These are phyloP conservation scores for Trichosporon inkin DNA, from an alignment of 1,284 basidiomycete species.

Conservation along the genomic window DNA sequence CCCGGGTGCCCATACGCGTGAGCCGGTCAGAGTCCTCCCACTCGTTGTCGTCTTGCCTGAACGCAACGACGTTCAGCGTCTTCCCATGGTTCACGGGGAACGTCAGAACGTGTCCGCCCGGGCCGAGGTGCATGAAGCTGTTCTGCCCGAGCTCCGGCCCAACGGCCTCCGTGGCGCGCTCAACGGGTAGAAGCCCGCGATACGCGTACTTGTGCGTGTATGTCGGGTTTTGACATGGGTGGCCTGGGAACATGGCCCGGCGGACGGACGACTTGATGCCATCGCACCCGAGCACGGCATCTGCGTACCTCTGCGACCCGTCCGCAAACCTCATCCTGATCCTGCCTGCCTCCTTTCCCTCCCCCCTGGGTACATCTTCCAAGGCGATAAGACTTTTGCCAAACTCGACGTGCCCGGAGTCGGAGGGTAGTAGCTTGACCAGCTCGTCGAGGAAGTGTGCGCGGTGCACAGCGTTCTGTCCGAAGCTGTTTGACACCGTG, in stretches of 20 bases:
- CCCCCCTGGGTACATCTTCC: not conserved
- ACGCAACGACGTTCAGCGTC: constrained; percentile 25
- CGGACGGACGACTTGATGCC: constrained; percentile 23
- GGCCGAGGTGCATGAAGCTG: constrained; percentile 23
- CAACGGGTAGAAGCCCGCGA: constrained; percentile 22
- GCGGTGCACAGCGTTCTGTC: constrained; percentile 25
- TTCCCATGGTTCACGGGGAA: constrained; percentile 24
- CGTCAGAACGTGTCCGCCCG: constrained; percentile 22
- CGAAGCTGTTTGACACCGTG: constrained; percentile 9
- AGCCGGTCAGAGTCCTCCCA: constrained; percentile 19
- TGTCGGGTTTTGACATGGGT: constrained; percentile 12
- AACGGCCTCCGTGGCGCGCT: constrained; percentile 17
- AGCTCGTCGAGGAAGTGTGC: constrained; percentile 27
- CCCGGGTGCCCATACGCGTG: constrained; percentile 15
- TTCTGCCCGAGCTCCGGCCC: constrained; percentile 23
- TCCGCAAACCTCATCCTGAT: constrained; percentile 18
- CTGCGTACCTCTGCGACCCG: constrained; percentile 14
- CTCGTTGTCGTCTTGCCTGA: constrained; percentile 14
- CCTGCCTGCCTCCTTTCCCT: not conserved
- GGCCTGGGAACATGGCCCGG: constrained; percentile 15
- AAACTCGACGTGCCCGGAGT: constrained; percentile 9
- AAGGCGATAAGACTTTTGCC: constrained; percentile 16
- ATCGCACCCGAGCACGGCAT: constrained; percentile 22
- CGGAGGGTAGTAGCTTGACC: constrained; percentile 18
- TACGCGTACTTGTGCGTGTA: constrained; percentile 28